phyloP scores from a whole-genome alignment of 2,329 filamentous ascomycete species.

The Coniochaeta pulveracea region DNA sequence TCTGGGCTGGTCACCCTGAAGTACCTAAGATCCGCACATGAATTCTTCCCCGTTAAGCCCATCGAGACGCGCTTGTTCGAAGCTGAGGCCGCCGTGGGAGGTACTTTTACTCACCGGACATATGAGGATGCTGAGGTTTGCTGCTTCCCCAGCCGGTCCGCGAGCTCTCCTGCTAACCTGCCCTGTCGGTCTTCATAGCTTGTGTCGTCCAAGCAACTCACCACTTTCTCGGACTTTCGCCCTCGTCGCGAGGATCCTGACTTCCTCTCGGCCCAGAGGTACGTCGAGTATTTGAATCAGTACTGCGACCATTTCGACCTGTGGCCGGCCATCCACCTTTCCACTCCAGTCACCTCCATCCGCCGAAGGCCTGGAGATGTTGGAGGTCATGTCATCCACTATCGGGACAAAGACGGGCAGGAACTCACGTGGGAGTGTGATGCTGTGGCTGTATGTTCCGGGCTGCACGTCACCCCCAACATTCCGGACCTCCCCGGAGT shows the following conservation, averaged over 20 bases:
- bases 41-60: constrained; percentile 17
- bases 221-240: constrained; percentile 32
- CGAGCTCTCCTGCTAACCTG: neutral
- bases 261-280: constrained; percentile 20
- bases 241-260: constrained; percentile 20
- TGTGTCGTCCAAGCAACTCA: constrained; percentile 32
- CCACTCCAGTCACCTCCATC: constrained; percentile 14
- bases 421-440: constrained; percentile 16
- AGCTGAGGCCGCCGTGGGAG: constrained; percentile 24
- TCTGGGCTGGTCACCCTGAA: constrained; percentile 26
- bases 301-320: constrained; percentile 22
- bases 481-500: constrained; percentile 20
- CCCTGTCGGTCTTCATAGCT: constrained; percentile 12
- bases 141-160: too few species aligned
- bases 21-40: constrained; percentile 20
- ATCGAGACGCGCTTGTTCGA: constrained; percentile 31
- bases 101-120: constrained; percentile 28
- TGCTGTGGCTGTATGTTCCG: constrained; percentile 25
- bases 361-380: constrained; percentile 6
- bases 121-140: constrained; percentile 34
- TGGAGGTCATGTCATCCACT: constrained; percentile 13
- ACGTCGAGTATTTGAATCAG: constrained; percentile 22
- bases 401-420: constrained; percentile 2
- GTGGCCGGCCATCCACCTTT: constrained; percentile 20
- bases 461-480: constrained; percentile 20